Percentiles rank a stretch among this genome's conserved stretches.
These are phyloP conservation scores for Russula sp. DNA, from an alignment of 768 basidiomycete species.

Conservation along the genomic window DNA sequence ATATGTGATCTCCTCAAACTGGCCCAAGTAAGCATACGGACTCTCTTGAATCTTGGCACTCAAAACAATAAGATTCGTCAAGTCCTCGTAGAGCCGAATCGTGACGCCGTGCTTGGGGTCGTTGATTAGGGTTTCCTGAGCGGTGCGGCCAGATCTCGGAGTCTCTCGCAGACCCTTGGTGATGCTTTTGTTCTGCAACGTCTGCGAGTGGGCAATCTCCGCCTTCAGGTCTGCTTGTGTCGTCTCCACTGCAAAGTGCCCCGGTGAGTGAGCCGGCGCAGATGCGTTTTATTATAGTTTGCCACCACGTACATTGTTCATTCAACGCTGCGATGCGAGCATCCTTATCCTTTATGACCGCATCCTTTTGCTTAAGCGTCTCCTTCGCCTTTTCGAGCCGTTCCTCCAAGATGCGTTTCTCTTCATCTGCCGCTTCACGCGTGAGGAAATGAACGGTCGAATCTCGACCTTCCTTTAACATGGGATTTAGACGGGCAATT, in stretches of 20 bases:
- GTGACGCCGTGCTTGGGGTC: slow-evolving; percentile 60
- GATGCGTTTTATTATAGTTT: background rate
- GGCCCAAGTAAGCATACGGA: slow-evolving; percentile 38
- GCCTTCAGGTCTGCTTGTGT: slow-evolving; percentile 54
- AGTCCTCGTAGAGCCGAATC: slow-evolving; percentile 79
- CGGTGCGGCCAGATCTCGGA: slow-evolving; percentile 39
- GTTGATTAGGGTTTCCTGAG: slow-evolving; percentile 39
- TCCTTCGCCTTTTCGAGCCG: slow-evolving; percentile 48
- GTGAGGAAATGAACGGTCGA: slow-evolving; percentile 65
- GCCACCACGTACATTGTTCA: slow-evolving; percentile 46
- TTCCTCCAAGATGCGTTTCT: slow-evolving; percentile 52
- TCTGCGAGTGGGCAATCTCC: slow-evolving; percentile 57
- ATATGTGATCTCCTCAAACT: slow-evolving; percentile 58
- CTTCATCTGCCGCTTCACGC: slow-evolving; percentile 69
- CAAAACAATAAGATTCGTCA: slow-evolving; percentile 74
- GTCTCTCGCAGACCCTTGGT: slow-evolving; percentile 43
- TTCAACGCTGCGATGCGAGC: slow-evolving; percentile 47
- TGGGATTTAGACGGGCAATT: slow-evolving; percentile 53
- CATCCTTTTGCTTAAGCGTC: slow-evolving; percentile 44
- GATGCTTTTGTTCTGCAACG: slow-evolving; percentile 39
- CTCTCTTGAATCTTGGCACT: slow-evolving; percentile 52
- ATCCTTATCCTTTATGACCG: slow-evolving; percentile 44
- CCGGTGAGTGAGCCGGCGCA: slow-evolving; percentile 13
- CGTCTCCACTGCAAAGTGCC: slow-evolving; percentile 46
- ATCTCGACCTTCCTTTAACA: slow-evolving; percentile 48